These are phyloP conservation scores for Fusarium transvaalense DNA, from an alignment of 2,329 filamentous ascomycete species.

Conservation along the genomic window DNA sequence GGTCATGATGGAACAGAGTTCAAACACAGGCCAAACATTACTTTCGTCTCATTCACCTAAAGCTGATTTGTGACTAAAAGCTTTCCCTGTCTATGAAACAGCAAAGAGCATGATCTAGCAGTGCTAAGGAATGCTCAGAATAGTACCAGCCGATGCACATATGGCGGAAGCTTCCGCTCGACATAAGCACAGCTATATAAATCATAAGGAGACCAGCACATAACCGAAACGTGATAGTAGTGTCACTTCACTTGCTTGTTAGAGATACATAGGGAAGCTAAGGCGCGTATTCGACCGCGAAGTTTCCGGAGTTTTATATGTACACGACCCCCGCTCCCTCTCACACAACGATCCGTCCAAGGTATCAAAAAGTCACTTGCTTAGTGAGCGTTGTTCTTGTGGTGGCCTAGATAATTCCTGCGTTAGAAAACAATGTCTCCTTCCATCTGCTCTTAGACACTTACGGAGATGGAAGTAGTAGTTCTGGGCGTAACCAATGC, in stretches of 20 bases:
- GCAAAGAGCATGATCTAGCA: background rate
- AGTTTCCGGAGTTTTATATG: conserved; percentile 56
- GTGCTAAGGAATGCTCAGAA: background rate
- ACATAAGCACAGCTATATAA: background rate
- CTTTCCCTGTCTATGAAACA: background rate
- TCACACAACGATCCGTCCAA: conserved; percentile 44
- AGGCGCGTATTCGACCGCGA: conserved; percentile 54
- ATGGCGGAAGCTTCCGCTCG: background rate
- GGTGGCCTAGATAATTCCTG: conserved; percentile 77
- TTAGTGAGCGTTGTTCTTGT: conserved; percentile 99
- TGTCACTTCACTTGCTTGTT: conserved; percentile 49
- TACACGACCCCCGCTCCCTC: conserved; percentile 55
- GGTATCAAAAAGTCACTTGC: conserved; percentile 40
- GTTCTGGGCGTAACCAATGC: conserved; percentile 93
- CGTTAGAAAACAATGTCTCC: conserved; percentile 32
- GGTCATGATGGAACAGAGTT: background rate
- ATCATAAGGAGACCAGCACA: background rate
- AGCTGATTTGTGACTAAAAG: background rate
- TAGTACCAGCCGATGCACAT: background rate
- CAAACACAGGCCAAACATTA: background rate
- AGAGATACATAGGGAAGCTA: conserved; percentile 54
- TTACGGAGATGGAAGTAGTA: conserved; percentile 99
- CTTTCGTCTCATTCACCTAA: background rate
- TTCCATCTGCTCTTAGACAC: conserved; percentile 54
- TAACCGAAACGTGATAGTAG: conserved; percentile 31